phyloP scores from a whole-genome alignment of 164 flowering plant species.

The Nymphaea thermarum region DNA sequence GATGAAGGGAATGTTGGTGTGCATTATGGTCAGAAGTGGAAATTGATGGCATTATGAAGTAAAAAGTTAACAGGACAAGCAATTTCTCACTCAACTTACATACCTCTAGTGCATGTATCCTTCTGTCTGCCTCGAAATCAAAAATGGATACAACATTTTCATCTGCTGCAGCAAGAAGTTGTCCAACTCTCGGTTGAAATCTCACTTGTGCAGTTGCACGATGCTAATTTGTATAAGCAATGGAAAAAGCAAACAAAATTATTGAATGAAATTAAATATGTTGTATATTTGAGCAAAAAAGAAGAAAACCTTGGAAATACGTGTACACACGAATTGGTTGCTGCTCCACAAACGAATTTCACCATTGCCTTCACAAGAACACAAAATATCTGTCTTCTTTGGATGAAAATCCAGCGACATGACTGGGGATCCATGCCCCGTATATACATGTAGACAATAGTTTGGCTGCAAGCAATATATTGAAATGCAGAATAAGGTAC shows the following conservation, averaged over 20 bases:
- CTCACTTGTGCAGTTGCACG: slow-evolving; percentile 75
- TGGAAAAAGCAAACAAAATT: not conserved
- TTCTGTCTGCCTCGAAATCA: slow-evolving; percentile 76
- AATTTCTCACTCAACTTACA: not conserved
- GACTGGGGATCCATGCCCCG: slow-evolving; percentile 51
- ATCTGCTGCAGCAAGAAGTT: slow-evolving; percentile 69
- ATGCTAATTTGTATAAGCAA: slow-evolving; percentile 14
- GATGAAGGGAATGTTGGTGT: not conserved
- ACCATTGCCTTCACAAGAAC: slow-evolving; percentile 57
- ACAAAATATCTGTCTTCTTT: slow-evolving; percentile 75
- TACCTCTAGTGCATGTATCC: slow-evolving; percentile 56
- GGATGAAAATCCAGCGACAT: slow-evolving; percentile 94
- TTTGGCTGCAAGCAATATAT: slow-evolving; percentile 55
- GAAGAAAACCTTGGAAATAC: slow-evolving; percentile 37
- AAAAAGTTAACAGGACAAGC: not conserved
- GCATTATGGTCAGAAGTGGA: not conserved
- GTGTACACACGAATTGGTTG: slow-evolving; percentile 38
- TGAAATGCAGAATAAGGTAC: not conserved
- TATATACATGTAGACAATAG: slow-evolving; percentile 33
- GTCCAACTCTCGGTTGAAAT: slow-evolving; percentile 82
- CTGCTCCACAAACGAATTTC: slow-evolving; percentile 71
- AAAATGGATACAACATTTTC: slow-evolving; percentile 64
- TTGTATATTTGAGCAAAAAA: no score
- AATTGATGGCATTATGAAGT: not conserved
- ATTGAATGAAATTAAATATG: not conserved